Conservation (phyloP, 257 asterid species). For the Nicotiana tomentosiformis region DNA sequence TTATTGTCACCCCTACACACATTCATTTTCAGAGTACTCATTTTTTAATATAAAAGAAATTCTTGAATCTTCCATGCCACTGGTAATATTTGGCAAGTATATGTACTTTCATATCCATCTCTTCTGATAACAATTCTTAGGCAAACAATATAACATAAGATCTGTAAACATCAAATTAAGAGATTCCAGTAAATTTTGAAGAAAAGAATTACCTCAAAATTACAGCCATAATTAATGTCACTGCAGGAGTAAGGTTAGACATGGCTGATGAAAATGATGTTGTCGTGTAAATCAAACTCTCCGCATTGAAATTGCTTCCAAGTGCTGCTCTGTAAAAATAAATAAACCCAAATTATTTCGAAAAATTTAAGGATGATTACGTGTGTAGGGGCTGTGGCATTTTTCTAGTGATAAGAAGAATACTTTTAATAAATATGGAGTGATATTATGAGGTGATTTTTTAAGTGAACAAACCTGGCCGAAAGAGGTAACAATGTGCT, state of each 20-base stretch:
- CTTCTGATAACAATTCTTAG: neutral
- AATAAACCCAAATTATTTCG: neutral
- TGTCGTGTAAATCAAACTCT: conserved; percentile 46
- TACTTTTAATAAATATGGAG: neutral
- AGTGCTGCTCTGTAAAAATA: conserved; percentile 42
- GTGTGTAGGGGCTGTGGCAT: neutral
- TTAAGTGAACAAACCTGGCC: too few relatives aligned
- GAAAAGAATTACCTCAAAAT: conserved; percentile 32
- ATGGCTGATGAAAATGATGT: conserved; percentile 57
- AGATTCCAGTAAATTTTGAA: neutral
- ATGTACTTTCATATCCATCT: neutral
- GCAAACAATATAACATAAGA: neutral
- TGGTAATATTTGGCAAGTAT: neutral
- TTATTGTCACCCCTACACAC: too few relatives aligned
- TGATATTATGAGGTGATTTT: neutral
- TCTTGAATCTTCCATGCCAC: neutral
- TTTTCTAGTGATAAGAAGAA: neutral
- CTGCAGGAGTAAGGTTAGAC: conserved; percentile 49
- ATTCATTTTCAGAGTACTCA: too few relatives aligned
- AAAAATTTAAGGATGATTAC: too few relatives aligned
- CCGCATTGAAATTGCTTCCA: conserved; percentile 49
- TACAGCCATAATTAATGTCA: conserved; percentile 46
- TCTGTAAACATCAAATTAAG: neutral
- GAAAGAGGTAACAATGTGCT: too few relatives aligned
- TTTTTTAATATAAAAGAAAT: too few relatives aligned